phyloP scores from a whole-genome alignment of 257 asterid genomes.

The Sherardia arvensis region DNA sequence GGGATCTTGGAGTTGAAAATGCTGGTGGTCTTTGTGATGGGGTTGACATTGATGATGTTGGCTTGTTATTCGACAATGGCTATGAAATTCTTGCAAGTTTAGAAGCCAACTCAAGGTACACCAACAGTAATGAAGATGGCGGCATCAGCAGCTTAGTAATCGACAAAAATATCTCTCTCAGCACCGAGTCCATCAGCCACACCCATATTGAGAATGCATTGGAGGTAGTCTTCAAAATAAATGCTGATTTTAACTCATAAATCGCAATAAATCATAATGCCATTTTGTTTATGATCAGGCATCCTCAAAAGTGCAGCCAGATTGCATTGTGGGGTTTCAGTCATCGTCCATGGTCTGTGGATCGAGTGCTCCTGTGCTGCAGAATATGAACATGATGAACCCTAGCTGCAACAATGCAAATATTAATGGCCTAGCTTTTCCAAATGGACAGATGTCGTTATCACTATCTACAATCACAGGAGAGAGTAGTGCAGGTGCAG shows the following conservation, averaged over 20 bases:
- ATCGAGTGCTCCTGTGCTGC: constrained; percentile 28
- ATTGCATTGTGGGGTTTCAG: constrained; percentile 30
- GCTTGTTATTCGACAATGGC: constrained; percentile 33
- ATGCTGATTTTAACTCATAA: too few relatives aligned
- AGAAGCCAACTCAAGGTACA: constrained; percentile 29
- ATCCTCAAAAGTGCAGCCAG: constrained; percentile 43
- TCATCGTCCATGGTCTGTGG: constrained; percentile 22
- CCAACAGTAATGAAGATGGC: constrained; percentile 34
- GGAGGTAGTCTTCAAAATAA: constrained; percentile 29
- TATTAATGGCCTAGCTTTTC: constrained; percentile 31
- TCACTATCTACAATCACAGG: constrained; percentile 47
- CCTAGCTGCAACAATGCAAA: constrained; percentile 26
- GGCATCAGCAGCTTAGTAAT: constrained; percentile 22
- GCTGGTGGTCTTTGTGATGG: constrained; percentile 30
- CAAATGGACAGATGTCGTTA: constrained; percentile 37
- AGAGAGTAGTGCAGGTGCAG: constrained; percentile 40
- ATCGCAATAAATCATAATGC: not conserved
- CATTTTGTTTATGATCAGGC: constrained; percentile 27
- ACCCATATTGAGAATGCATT: constrained; percentile 35
- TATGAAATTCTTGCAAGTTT: constrained; percentile 30
- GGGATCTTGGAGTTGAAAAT: constrained; percentile 38
- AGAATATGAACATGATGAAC: constrained; percentile 35
- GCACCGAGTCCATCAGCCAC: constrained; percentile 39
- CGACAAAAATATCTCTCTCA: constrained; percentile 38
- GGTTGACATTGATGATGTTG: constrained; percentile 38